phyloP scores from a whole-genome alignment of 805 yeast genomes.

The Cyberlindnera maclurae region DNA sequence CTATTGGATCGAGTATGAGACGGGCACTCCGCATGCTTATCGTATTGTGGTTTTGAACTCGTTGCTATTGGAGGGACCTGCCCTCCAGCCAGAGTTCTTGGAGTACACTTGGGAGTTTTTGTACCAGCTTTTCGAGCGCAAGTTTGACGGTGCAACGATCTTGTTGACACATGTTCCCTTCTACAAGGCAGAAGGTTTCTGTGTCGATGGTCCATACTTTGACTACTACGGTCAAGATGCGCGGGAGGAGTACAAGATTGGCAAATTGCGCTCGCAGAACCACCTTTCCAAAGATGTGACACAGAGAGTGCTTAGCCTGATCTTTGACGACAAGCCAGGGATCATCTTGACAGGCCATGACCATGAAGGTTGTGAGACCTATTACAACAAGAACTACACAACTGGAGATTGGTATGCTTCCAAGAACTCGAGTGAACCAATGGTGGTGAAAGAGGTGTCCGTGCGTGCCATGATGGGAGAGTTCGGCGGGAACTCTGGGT shows the following conservation, averaged over 20 bases:
- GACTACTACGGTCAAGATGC: constrained; percentile 50
- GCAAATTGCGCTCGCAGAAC: constrained; percentile 75
- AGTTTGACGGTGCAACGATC: constrained; percentile 73
- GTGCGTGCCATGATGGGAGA: constrained; percentile 97
- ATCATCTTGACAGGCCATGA: constrained; percentile 91
- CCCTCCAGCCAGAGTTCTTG: constrained; percentile 63
- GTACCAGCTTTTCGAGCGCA: constrained; percentile 43
- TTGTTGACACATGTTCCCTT: constrained; percentile 87
- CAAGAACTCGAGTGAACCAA: constrained; percentile 27
- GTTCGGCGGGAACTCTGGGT: constrained; percentile 81
- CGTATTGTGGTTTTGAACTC: constrained; percentile 85
- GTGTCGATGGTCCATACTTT: constrained; percentile 80
- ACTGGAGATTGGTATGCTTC: constrained; percentile 54
- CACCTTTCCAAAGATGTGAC: constrained; percentile 65
- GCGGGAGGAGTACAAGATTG: constrained; percentile 59
- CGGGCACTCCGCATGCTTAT: constrained; percentile 65
- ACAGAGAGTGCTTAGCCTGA: constrained; percentile 59
- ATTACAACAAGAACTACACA: constrained; percentile 41
- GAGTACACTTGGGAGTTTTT: constrained; percentile 70
- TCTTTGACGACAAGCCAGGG: constrained; percentile 68
- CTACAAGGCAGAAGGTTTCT: constrained; percentile 72
- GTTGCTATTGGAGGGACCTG: constrained; percentile 84
- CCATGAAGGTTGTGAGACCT: constrained; percentile 84
- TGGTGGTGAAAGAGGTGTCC: constrained; percentile 65
- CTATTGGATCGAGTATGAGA: constrained; percentile 66